Conservation (phyloP, 1,284 basidiomycete genomes). For the Moesziomyces parantarcticus region DNA sequence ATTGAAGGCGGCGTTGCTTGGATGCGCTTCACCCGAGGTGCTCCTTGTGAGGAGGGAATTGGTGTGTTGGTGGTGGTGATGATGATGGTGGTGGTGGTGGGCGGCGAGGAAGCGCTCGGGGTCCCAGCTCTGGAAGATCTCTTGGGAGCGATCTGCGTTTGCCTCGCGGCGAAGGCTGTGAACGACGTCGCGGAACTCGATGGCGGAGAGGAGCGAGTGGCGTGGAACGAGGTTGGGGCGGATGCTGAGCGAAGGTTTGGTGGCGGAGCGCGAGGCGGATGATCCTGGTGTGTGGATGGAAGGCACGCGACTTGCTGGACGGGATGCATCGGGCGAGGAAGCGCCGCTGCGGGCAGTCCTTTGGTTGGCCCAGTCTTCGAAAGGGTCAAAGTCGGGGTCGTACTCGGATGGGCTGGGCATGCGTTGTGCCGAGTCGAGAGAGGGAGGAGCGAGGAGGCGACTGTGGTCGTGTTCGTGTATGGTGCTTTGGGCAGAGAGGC, state of each 20-base stretch:
- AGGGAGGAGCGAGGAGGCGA: slow-evolving; percentile 16
- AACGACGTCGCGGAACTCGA: slow-evolving; percentile 92
- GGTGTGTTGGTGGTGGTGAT: slow-evolving; percentile 42
- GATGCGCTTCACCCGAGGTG: slow-evolving; percentile 17
- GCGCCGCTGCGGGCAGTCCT: slow-evolving; percentile 17
- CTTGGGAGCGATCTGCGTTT: slow-evolving; percentile 47
- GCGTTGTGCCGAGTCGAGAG: slow-evolving; percentile 14
- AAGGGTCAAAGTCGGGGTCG: slow-evolving; percentile 57
- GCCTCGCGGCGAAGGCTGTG: slow-evolving; percentile 76
- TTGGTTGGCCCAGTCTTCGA: slow-evolving; percentile 49
- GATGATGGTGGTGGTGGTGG: slow-evolving; percentile 44
- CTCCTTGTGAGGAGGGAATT: slow-evolving; percentile 9
- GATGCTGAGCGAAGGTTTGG: slow-evolving; percentile 16
- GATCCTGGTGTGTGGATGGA: slow-evolving; percentile 38
- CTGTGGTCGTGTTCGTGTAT: slow-evolving; percentile 2
- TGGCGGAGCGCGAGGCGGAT: slow-evolving; percentile 9
- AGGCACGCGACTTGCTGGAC: slow-evolving; percentile 15
- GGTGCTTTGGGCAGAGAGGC: slow-evolving; percentile 6
- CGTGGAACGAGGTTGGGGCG: slow-evolving; percentile 52
- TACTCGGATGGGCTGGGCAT: slow-evolving; percentile 53
- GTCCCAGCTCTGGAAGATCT: slow-evolving; percentile 58
- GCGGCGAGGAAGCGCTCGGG: slow-evolving; percentile 56
- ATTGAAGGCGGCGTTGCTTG: slow-evolving; percentile 9
- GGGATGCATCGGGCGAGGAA: slow-evolving; percentile 19
- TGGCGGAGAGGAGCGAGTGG: slow-evolving; percentile 83